Evolutionary conservation across 2,329 filamentous ascomycete genomes (phyloP), one percentile per base, ranked within the genome.

Genomic region (Claviceps digitariae): DNA sequence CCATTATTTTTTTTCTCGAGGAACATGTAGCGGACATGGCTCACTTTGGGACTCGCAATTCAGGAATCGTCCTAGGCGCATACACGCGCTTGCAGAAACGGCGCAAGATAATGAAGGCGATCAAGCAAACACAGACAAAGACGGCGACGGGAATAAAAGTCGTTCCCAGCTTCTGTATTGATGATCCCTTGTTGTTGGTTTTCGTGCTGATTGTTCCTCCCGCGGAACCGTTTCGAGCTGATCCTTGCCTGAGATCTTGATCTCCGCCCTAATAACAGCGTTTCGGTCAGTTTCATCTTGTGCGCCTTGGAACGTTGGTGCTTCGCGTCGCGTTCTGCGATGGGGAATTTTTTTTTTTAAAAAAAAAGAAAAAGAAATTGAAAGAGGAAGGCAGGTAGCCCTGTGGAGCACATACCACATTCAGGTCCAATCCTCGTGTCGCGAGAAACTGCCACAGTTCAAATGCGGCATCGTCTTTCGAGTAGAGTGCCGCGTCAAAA

Each of bases 131-230:
- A 43, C 61, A 66, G 6, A 76, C 67, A 60, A 77, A 79, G 53
- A 79, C 61, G 57, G 72, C 59, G 15, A 81, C 72, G 20, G 79
- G 79, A 1, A 79, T 62, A 45, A 82, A 73, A 21, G 79, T 82
- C 58, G 70, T 72, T 40, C 74, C 67, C 5, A 71, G 63, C 45
- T 69, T 69, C 34, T 63, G 56, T 8, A 67, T 56, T 10, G 68
- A 71, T 0, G 67, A 62, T 10, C 64, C 64, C 48, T 70, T 70
- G 54, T 60, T 66, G 44, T 54, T 59, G 20, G 62, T 60, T 17
- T 60, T 50, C 27, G 63, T 62, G 49, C 66, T 71, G 25, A 71
- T 51, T 12, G 68, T 70, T 52, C 68, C 68, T 13, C 62, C 63
- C 1, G 57, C 56, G 4, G 67, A 64, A 44, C 65, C 67, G 46